Base-by-base conservation (phyloP, 2,329 filamentous ascomycete genomes). In the Pseudopithomyces maydicus region DNA sequence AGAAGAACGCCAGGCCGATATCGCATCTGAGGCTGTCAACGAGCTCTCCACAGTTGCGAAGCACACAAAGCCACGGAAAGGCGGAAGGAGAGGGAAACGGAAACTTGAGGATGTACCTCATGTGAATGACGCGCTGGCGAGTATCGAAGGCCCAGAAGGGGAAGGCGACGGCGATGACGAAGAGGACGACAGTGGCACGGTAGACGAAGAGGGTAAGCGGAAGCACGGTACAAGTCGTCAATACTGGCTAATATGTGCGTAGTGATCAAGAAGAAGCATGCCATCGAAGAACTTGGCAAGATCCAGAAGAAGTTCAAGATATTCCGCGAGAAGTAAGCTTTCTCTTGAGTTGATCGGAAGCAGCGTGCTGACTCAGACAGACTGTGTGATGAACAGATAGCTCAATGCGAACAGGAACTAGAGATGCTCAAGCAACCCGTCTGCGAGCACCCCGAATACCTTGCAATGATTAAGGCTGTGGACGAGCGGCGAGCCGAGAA, bases 291-390 rank as follows among this genome's bases (percentile, higher is more conserved):
- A 64, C 84, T 97, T 66, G 83, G 86, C 17, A 85, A 86, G 17
- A 90, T 99, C 42, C 94, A 98, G 73, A 90, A 90, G 74, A 91
- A 95, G 71, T 99, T 99, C 78, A 87, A 89, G 57, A 85, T 90
- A 17, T 91, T 98, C 70, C 86, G 92, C 68, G 92, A 92, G 62
- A 88, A 87, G 88, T 90, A 73, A 67, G 82, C 77, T 46, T 32
- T 17, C n/a, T 15, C 19, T 19, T 23, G 23, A n/a, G 54, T 26
- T 29, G 39, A 59, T 52, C 41, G 56, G 54, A 35, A 49, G 33
- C 23, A 33, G 7, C 17, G 35, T 54, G 54, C 68, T 70, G 56
- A 76, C 58, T 58, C 44, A n/a, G 48, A 17, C 68, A 96, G 92
- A 63, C 84, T 97, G 41, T 95, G 93, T 75, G 91, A 95, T 71